A percentile compares a stretch with the other conserved stretches of the same genome.
phyloP scores from a whole-genome alignment of 306 rosid genomes.

The Spatholobus suberectus region DNA sequence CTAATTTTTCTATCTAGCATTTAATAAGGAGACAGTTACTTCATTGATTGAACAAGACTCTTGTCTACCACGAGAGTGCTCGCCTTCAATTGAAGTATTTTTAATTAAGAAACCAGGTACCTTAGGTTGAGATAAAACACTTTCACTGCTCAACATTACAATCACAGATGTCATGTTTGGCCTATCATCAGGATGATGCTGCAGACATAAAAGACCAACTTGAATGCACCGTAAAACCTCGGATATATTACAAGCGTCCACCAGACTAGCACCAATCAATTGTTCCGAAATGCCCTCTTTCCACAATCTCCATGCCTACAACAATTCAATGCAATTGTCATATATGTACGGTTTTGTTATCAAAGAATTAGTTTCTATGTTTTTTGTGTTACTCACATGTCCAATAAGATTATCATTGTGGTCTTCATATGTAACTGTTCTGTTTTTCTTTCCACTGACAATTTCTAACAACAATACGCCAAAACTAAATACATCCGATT shows the following conservation, averaged over 20 bases:
- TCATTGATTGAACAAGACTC: background rate
- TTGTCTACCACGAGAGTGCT: background rate
- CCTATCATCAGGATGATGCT: conserved; percentile 27
- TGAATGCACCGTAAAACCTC: conserved; percentile 36
- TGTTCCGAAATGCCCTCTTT: conserved; percentile 3
- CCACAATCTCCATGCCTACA: conserved; percentile 43
- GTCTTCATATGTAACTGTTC: background rate
- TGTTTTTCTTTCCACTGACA: conserved; percentile 20
- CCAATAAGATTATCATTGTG: background rate
- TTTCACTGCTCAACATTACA: conserved; percentile 28
- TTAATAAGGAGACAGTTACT: background rate
- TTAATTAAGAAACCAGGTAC: background rate
- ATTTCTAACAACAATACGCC: background rate
- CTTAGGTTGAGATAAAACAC: conserved; percentile 18
- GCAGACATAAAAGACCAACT: conserved; percentile 28
- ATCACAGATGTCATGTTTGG: conserved; percentile 39
- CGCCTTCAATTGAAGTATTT: background rate
- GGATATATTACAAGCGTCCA: background rate
- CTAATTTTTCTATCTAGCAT: background rate
- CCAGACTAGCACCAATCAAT: conserved; percentile 9
- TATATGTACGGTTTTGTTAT: background rate
- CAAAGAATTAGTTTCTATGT: background rate
- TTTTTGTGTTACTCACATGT: background rate
- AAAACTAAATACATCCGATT: conserved; percentile 32
- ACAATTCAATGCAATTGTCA: background rate